A percentile compares a stretch with the other conserved stretches of the same genome.
These are phyloP conservation scores for Kernera saxatilis DNA, from an alignment of 345 rosid species.

Conservation along the genomic window DNA sequence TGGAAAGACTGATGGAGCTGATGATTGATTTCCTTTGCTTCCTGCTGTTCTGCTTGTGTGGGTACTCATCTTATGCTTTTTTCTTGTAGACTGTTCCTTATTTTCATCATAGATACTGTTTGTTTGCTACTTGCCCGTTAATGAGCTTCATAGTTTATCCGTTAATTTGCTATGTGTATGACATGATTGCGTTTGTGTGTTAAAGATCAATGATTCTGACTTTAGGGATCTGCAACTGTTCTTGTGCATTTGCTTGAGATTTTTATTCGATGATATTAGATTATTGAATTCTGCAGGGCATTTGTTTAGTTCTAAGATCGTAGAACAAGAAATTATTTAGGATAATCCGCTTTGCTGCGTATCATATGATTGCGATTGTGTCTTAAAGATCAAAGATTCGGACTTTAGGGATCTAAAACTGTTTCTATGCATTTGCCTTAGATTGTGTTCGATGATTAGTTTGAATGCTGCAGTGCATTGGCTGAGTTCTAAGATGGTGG, in stretches of 20 bases:
- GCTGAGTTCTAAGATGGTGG: background rate
- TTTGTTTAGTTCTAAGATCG: background rate
- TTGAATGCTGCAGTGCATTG: background rate
- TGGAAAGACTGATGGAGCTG: slow-evolving; percentile 64
- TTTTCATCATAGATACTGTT: background rate
- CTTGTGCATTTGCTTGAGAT: background rate
- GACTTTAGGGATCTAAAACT: background rate
- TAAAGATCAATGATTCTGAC: slow-evolving; percentile 1
- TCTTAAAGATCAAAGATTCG: background rate
- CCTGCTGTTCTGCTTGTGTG: background rate
- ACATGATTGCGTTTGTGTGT: slow-evolving; percentile 4
- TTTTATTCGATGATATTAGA: background rate
- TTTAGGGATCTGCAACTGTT: background rate
- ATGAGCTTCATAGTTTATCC: background rate
- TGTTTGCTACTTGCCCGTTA: slow-evolving; percentile 7
- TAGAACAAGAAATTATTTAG: background rate
- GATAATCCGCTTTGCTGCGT: background rate
- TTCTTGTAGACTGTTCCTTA: slow-evolving; percentile 5
- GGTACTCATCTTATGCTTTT: slow-evolving; percentile 12
- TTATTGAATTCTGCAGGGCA: background rate
- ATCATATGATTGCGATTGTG: background rate
- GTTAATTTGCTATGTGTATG: background rate
- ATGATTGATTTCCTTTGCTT: slow-evolving; percentile 41
- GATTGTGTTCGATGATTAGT: background rate
- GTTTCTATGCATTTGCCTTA: background rate